Base-by-base conservation (phyloP, 2,329 filamentous ascomycete species). In the Malbranchea zuffiana region DNA sequence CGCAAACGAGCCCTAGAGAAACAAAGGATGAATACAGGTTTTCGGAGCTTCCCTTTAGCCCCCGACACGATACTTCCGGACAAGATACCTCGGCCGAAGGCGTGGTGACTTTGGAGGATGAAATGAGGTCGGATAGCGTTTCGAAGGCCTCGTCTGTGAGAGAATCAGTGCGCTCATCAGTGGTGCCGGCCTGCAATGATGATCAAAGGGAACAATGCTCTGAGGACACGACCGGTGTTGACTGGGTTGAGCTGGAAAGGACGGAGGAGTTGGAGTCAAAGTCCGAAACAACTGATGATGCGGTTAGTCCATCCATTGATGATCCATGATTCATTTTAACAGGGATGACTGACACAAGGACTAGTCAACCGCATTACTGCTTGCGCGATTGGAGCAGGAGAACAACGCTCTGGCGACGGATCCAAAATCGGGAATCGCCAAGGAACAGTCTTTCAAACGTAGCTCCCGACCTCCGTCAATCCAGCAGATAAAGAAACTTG, bases 301-400 rank as follows among this genome's bases (percentile, higher is more conserved):
- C 87, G 63, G 84, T 90, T 67, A 52, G 78, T 66, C 42, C 35
- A 27, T 5, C 19, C 8, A 16, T 35, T 34, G n/a, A 11, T 18
- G 10, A 12, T 39, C 21, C 13, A 16, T 41, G 12, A 36, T 18
- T 7, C n/a, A n/a, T n/a, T n/a, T n/a, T n/a, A n/a, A n/a, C n/a
- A 17, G 19, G 27, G 24, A 21, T 30, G 13, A 29, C 23, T 29
- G 20, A 25, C n/a, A 3, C 18, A 36, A 23, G 23, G 56, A 64
- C 32, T 55, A 94, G 84, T 84, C 83, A 40, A 94, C 86, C 37
- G 80, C 85, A 8, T 71, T 93, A 50, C 71, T 98, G 18, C 72
- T 98, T 37, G 88, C 88, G 44, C 77, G 86, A 44, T 71, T 98
- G 39, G 90, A 98, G 60, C 85, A 94, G 61, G 90, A 96, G 60